phyloP scores from a whole-genome alignment of 1,284 basidiomycete species.

The Neonothopanus nambi region DNA sequence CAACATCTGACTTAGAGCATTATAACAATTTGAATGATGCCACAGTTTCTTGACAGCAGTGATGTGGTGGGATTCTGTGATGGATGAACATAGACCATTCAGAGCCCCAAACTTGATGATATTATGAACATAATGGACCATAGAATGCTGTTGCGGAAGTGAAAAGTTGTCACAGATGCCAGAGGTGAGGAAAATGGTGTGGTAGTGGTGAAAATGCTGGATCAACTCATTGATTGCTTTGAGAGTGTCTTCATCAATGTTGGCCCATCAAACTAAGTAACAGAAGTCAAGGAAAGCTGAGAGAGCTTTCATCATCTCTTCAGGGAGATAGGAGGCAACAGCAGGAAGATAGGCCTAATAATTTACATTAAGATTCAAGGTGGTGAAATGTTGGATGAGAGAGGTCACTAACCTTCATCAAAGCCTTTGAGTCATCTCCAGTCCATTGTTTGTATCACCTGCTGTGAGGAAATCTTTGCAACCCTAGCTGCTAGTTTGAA shows the following conservation, averaged over 20 bases:
- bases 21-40: conserved; percentile 10
- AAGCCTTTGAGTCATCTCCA: conserved; percentile 30
- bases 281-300: conserved; percentile 31
- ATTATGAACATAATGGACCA: conserved; percentile 8
- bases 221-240: conserved; percentile 19
- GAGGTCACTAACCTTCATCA: conserved; percentile 30
- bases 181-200: conserved; percentile 17
- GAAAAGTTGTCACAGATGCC: conserved; percentile 10
- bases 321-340: conserved; percentile 24
- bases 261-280: conserved; percentile 29
- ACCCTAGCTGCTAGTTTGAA: too few relatives aligned
- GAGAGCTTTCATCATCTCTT: conserved; percentile 22
- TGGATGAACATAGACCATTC: conserved; percentile 14
- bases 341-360: conserved; percentile 32
- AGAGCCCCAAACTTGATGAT: conserved; percentile 18
- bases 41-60: conserved; percentile 28
- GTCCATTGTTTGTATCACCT: too few relatives aligned
- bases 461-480: too few relatives aligned
- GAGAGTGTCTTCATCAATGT: conserved; percentile 22
- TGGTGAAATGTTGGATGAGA: too few relatives aligned
- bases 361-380: neutral
- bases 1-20: conserved; percentile 14
- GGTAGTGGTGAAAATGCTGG: conserved; percentile 20
- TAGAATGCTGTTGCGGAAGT: conserved; percentile 17
- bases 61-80: conserved; percentile 18